Base-by-base conservation (phyloP, 148 eudicot species). In the Gaultheria prostrata region DNA sequence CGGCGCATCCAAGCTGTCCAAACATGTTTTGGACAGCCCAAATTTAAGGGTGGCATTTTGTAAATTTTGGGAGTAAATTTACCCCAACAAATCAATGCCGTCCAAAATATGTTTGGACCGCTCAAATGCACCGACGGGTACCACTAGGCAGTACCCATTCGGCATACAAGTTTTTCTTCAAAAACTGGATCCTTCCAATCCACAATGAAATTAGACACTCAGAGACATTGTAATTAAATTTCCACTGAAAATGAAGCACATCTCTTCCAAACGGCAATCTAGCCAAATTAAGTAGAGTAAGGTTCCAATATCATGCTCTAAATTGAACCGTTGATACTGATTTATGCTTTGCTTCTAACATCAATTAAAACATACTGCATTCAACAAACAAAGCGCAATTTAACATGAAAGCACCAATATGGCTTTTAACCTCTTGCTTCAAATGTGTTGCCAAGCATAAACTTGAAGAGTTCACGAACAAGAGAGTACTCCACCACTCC, bases 361-460 rank as follows among this genome's bases (percentile, higher is more conserved):
- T 30, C 75, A 76, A 45, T 6, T 48, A 87, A 24, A 69, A 57
- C 39, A 2, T 33, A 57, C 30, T 56, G 67, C 48, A 43, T 73
- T 8, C 59, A 45, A 78, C 32, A 84, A 79, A 74, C 32, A 20
- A 50, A 76, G 26, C 73, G 51, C 78, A 7, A 87, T 61, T 45
- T 13, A 74, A 69, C 69, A 84, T 28, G 50, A 67, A 61, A 61
- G 59, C 70, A 80, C 17, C n/a, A 43, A 50, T 71, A 69, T 32
- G 51, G 26, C n/a, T 26, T 53, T 33, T 15, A n/a, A 76, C 72
- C 77, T 90, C 88, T 91, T 51, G 85, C 88, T 67, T 92, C 94
- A 77, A 88, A 39, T 39, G 91, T 76, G 82, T 84, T 87, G 78
- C 98, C 98, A 76, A 95, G 88, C 84, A 77, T 69, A 77, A 76